Conservation (phyloP, 2,329 filamentous ascomycete species). For the Aspergillus novofumigatus region DNA sequence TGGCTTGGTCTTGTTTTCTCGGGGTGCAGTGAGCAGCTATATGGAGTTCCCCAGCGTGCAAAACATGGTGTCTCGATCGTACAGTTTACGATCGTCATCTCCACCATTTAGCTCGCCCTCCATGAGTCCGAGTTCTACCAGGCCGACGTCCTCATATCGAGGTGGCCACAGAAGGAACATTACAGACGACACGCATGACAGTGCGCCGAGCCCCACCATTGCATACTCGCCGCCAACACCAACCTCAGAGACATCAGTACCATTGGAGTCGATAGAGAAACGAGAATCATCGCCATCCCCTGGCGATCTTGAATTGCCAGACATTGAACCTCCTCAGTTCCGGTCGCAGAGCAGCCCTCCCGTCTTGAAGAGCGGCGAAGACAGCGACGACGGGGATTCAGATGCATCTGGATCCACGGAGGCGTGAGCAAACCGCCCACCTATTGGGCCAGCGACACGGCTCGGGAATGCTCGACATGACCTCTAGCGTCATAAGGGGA, state of each 20-base stretch:
- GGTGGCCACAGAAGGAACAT: slow-evolving; percentile 27
- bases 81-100: slow-evolving; percentile 39
- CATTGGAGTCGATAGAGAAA: slow-evolving; percentile 11
- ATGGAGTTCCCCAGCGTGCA: slow-evolving; percentile 46
- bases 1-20: slow-evolving; percentile 74
- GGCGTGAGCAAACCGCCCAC: slow-evolving; percentile 8
- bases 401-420: slow-evolving; percentile 1
- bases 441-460: neutral
- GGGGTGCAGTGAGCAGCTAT: slow-evolving; percentile 39
- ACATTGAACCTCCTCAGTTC: slow-evolving; percentile 19
- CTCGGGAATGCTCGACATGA: too few relatives aligned
- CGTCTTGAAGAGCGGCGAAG: slow-evolving; percentile 17
- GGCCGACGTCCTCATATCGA: slow-evolving; percentile 29
- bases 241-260: slow-evolving; percentile 24
- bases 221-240: slow-evolving; percentile 40
- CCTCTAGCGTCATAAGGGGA: neutral
- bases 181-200: slow-evolving; percentile 33
- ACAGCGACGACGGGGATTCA: slow-evolving; percentile 4
- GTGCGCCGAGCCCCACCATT: slow-evolving; percentile 27
- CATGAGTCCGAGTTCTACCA: slow-evolving; percentile 35
- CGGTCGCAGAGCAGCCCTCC: slow-evolving; percentile 33
- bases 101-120: slow-evolving; percentile 33
- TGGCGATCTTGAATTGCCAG: slow-evolving; percentile 17
- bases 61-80: slow-evolving; percentile 43
- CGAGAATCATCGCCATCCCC: neutral